Conservation (phyloP, 441 rosid genomes). For the Erodium moschatum region DNA sequence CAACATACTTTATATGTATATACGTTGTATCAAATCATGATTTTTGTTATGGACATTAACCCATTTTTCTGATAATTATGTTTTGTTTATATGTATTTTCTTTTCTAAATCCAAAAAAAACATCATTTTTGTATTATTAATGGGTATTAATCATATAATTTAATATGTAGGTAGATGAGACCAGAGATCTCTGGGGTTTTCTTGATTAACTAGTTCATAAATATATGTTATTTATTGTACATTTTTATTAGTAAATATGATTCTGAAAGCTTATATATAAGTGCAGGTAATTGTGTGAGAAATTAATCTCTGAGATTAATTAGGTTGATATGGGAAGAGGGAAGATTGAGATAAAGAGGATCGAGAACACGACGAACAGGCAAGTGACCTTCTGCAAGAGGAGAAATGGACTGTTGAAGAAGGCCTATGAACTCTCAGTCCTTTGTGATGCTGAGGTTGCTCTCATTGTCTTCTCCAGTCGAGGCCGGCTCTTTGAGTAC, state of each 20-base stretch:
- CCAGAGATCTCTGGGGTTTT: neutral
- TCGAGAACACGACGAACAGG: conserved; percentile 58
- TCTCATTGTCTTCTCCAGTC: conserved; percentile 53
- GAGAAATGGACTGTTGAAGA: conserved; percentile 55
- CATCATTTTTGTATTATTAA: too few species aligned
- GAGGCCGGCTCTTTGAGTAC: conserved; percentile 64
- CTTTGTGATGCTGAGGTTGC: conserved; percentile 57
- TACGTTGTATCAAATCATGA: too few species aligned
- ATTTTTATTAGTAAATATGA: neutral
- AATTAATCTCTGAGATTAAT: neutral
- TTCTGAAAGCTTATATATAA: neutral
- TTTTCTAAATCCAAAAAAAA: too few species aligned
- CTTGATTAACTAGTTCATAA: neutral
- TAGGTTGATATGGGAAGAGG: conserved; percentile 43
- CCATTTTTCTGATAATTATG: too few species aligned
- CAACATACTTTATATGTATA: neutral
- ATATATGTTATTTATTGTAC: too few species aligned
- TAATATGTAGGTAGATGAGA: neutral
- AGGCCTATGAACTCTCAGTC: conserved; percentile 51
- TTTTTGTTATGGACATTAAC: too few species aligned
- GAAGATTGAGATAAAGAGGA: conserved; percentile 67
- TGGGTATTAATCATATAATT: neutral
- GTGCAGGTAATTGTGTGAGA: conserved; percentile 5
- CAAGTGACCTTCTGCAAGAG: conserved; percentile 68
- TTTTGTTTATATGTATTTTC: too few species aligned